Conservation (phyloP, 352 stramenopile species). For the Globisporangium nodosum region DNA sequence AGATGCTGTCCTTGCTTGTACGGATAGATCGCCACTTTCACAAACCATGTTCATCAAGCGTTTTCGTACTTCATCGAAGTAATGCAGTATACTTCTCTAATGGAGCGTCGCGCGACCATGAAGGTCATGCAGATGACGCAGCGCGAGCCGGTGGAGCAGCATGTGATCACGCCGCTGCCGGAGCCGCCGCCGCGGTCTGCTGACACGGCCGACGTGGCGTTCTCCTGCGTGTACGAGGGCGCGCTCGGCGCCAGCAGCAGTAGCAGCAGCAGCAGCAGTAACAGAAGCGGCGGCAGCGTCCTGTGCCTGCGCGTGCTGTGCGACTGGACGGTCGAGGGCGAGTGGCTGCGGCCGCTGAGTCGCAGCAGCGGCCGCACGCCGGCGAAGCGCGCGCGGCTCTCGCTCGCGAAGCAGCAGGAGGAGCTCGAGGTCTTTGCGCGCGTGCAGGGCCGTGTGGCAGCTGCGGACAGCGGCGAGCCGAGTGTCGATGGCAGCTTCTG, state of each 20-base stretch:
- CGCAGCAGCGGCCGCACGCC: not conserved
- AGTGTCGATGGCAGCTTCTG: conserved; percentile 25
- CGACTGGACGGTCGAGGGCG: conserved; percentile 30
- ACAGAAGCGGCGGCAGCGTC: conserved; percentile 23
- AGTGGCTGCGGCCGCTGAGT: conserved; percentile 18
- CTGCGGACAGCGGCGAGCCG: conserved; percentile 14
- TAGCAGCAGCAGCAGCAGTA: too few species aligned
- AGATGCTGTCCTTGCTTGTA: too few species aligned
- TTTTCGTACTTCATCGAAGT: too few species aligned
- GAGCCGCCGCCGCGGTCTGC: not conserved
- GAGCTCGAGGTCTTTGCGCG: not conserved
- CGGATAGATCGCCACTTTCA: too few species aligned
- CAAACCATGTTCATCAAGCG: too few species aligned
- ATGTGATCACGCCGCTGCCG: conserved; percentile 3
- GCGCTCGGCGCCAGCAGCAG: conserved; percentile 35
- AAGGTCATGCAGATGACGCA: not conserved
- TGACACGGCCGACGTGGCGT: not conserved
- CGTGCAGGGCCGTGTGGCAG: not conserved
- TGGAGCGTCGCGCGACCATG: not conserved
- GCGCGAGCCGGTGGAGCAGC: conserved; percentile 1
- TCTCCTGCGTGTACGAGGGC: conserved; percentile 44
- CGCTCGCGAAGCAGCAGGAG: not conserved
- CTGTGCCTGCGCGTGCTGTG: conserved; percentile 35
- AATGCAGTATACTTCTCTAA: too few species aligned
- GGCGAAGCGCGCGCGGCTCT: not conserved